These are phyloP conservation scores for Rhododendron ovatum DNA, from an alignment of 148 eudicot species.

Conservation along the genomic window DNA sequence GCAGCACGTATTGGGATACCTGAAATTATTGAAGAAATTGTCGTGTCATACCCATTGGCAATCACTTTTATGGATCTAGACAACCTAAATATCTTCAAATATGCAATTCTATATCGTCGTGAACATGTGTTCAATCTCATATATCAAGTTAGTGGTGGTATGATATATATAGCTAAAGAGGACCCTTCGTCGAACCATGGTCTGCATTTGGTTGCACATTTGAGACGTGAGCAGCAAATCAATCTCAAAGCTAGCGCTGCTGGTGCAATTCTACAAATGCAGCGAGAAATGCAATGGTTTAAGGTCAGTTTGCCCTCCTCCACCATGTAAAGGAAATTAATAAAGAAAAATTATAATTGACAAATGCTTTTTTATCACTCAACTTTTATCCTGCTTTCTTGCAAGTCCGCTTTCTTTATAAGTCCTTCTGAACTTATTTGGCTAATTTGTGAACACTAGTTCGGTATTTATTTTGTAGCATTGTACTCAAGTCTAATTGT, in stretches of 20 bases:
- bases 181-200: background rate
- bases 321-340: too few relatives aligned
- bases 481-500: too few relatives aligned
- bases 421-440: too few relatives aligned
- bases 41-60: background rate
- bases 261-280: background rate
- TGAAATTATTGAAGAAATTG: background rate
- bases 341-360: too few relatives aligned
- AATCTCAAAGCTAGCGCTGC: background rate
- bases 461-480: too few relatives aligned
- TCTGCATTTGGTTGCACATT: background rate
- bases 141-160: background rate
- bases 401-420: too few relatives aligned
- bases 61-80: fast-evolving
- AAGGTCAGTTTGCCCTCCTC: background rate
- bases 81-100: background rate
- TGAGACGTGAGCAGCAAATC: background rate
- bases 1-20: background rate
- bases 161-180: background rate
- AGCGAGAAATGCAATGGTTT: background rate
- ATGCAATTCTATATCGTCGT: background rate
- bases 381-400: too few relatives aligned
- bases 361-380: background rate
- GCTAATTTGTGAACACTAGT: too few relatives aligned
- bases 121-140: background rate